Conservation (phyloP, 345 rosid species). For the Atalantia buxifolia region DNA sequence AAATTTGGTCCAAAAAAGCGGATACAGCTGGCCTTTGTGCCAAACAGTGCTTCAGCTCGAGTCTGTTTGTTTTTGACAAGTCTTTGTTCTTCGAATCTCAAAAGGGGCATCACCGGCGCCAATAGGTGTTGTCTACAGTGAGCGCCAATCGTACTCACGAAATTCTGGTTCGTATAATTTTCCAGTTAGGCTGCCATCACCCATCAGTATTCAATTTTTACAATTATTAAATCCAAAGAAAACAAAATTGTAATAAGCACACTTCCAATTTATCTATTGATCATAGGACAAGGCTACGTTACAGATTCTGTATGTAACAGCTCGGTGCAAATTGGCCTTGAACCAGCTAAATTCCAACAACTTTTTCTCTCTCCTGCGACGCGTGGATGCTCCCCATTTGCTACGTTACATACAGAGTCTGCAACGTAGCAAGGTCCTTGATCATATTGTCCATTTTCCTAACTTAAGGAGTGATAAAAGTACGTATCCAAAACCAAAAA, state of each 20-base stretch:
- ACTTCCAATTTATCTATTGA: neutral
- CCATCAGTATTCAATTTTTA: neutral
- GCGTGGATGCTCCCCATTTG: too few relatives aligned
- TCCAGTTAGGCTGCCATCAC: neutral
- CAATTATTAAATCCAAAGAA: neutral
- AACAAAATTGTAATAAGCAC: neutral
- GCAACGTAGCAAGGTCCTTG: too few relatives aligned
- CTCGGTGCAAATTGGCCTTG: too few relatives aligned
- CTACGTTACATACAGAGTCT: too few relatives aligned
- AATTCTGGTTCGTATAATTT: neutral
- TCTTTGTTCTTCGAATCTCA: neutral
- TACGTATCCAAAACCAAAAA: too few relatives aligned
- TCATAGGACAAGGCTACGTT: too few relatives aligned
- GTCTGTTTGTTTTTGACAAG: neutral
- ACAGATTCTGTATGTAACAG: too few relatives aligned
- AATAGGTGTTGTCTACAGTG: neutral
- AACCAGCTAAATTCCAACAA: too few relatives aligned
- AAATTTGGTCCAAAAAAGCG: neutral
- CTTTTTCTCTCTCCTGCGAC: too few relatives aligned
- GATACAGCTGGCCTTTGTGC: slow-evolving; percentile 1
- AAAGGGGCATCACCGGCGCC: neutral
- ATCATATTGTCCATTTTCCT: neutral
- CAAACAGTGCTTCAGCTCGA: neutral
- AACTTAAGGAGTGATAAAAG: too few relatives aligned
- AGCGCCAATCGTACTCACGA: neutral